phyloP scores from a whole-genome alignment of 169 alveolate species.

The Pseudocohnilembus persalinus region DNA sequence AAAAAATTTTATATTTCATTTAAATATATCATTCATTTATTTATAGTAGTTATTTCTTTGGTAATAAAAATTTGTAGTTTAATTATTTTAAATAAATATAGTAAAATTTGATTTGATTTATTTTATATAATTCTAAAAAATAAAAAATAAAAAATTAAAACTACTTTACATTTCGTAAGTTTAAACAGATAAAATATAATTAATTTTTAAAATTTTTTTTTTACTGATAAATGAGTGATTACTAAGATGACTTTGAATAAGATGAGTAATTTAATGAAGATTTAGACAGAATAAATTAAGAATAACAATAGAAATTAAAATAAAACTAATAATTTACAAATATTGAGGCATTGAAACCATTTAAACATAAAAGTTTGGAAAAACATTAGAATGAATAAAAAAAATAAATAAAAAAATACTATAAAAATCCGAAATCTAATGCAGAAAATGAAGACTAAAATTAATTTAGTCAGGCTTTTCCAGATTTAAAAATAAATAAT shows the following conservation, averaged over 20 bases:
- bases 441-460: not conserved
- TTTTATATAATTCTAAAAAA: too few relatives aligned
- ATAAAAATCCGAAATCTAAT: not conserved
- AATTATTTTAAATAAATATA: too few relatives aligned
- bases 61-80: too few relatives aligned
- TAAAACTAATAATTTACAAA: not conserved
- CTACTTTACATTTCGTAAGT: too few relatives aligned
- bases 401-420: not conserved
- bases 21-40: too few relatives aligned
- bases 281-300: not conserved
- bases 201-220: too few relatives aligned
- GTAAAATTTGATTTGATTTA: too few relatives aligned
- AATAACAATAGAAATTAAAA: not conserved
- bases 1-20: too few relatives aligned
- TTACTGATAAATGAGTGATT: not conserved
- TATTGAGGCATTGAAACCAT: not conserved
- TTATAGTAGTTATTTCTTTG: too few relatives aligned
- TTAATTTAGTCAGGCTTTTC: not conserved
- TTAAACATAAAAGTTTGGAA: not conserved
- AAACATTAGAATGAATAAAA: not conserved
- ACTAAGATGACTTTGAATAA: too few relatives aligned
- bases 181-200: too few relatives aligned
- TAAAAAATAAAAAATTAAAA: too few relatives aligned
- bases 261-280: not conserved
- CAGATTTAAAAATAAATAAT: not conserved